These are phyloP conservation scores for Fusarium stilboides DNA, from an alignment of 2,329 filamentous ascomycete species.

Conservation along the genomic window DNA sequence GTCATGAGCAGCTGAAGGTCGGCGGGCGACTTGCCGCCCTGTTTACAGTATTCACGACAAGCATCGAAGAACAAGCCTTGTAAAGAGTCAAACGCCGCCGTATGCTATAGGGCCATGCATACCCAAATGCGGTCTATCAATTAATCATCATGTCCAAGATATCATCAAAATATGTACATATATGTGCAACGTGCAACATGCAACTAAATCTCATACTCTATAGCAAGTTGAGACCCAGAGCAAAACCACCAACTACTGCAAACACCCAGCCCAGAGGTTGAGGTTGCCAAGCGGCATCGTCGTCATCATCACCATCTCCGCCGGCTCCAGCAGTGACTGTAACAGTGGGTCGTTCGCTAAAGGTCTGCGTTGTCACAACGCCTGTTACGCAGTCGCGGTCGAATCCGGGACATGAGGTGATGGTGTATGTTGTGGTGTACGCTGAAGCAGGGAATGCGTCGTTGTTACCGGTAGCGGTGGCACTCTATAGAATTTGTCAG, in stretches of 20 bases:
- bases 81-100: conserved; percentile 37
- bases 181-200: not conserved
- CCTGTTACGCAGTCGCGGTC: conserved; percentile 47
- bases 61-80: not conserved
- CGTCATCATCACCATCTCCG: conserved; percentile 12
- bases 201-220: conserved; percentile 13
- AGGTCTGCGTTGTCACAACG: conserved; percentile 48
- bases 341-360: conserved; percentile 35
- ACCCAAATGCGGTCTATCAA: conserved; percentile 31
- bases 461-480: conserved; percentile 21
- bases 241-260: conserved; percentile 41
- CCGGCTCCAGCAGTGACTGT: conserved; percentile 42
- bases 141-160: conserved; percentile 33
- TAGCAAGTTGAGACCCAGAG: conserved; percentile 46
- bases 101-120: conserved; percentile 21
- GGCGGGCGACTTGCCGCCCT: not conserved
- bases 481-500: conserved; percentile 16
- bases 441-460: conserved; percentile 32
- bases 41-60: not conserved
- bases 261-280: conserved; percentile 40
- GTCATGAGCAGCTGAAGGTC: no score
- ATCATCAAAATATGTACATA: conserved; percentile 37
- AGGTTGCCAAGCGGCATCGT: conserved; percentile 39
- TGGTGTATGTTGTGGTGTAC: conserved; percentile 50
- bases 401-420: conserved; percentile 48